Evolutionary conservation across 2,329 filamentous ascomycete species (phyloP).

Genomic region (Hypoxylon sp.): DNA sequence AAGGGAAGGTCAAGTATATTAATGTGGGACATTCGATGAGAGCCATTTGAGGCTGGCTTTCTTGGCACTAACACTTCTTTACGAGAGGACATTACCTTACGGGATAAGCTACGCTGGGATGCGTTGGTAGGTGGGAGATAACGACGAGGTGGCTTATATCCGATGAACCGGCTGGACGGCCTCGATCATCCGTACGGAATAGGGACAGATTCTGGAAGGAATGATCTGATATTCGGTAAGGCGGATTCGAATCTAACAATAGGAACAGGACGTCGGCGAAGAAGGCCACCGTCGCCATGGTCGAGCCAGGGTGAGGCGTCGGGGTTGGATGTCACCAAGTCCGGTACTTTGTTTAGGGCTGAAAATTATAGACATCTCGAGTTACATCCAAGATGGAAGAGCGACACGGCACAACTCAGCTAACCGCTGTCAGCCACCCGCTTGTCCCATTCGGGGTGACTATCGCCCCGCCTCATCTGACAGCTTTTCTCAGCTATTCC

Average conservation of each 20-base stretch:
- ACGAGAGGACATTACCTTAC: background rate
- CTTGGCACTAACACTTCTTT: background rate
- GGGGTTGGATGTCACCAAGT: background rate
- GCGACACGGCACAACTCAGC: background rate
- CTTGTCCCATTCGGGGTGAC: background rate
- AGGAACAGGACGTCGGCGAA: no score
- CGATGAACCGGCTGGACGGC: background rate
- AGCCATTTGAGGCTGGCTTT: background rate
- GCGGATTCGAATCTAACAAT: background rate
- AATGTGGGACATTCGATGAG: no score
- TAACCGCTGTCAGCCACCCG: background rate
- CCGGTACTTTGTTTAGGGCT: background rate
- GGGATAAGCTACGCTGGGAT: no score
- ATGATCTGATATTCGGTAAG: background rate
- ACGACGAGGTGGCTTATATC: background rate
- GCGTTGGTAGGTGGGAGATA: background rate
- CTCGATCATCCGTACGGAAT: background rate
- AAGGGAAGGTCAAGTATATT: background rate
- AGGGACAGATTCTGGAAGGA: background rate
- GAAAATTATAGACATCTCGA: background rate
- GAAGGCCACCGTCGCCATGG: background rate
- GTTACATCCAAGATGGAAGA: background rate
- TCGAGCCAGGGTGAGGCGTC: background rate
- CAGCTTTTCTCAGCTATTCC: background rate
- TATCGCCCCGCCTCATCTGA: background rate